Conservation (phyloP, 768 basidiomycete species). For the Suillus clintonianus region DNA sequence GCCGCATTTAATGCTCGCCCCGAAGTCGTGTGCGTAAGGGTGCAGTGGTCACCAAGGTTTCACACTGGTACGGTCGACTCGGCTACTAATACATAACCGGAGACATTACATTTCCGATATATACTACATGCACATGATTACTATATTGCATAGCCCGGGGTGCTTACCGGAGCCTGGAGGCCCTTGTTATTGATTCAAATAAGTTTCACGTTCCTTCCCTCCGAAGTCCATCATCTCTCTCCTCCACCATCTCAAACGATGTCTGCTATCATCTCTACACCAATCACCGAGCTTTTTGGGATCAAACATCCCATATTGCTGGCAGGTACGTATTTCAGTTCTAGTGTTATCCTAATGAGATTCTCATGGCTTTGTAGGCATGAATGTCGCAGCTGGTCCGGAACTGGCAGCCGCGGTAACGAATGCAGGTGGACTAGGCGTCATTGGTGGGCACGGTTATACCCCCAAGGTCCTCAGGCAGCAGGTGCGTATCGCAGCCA, state of each 20-base stretch:
- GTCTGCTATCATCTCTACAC: constrained; percentile 75
- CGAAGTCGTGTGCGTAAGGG: not conserved
- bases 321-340: constrained; percentile 52
- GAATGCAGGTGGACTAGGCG: constrained; percentile 91
- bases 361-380: constrained; percentile 36
- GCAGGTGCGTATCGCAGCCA: constrained; percentile 53
- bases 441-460: constrained; percentile 88
- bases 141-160: not conserved
- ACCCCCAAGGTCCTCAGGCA: constrained; percentile 78
- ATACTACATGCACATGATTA: constrained; percentile 1
- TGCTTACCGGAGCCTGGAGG: not conserved
- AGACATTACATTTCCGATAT: not conserved
- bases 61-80: not conserved
- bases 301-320: constrained; percentile 88
- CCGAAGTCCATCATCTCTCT: not conserved
- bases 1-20: not conserved
- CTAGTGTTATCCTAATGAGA: constrained; percentile 34
- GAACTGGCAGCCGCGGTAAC: constrained; percentile 93
- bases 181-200: constrained; percentile 2
- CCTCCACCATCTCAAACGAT: constrained; percentile 33
- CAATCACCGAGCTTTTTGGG: constrained; percentile 86
- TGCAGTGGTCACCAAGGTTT: not conserved
- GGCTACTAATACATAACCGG: not conserved
- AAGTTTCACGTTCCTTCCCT: constrained; percentile 2
- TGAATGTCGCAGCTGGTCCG: constrained; percentile 71